Percentiles rank a stretch among this genome's conserved stretches.
These are phyloP conservation scores for Ceratocystis variospora DNA, from an alignment of 2,329 filamentous ascomycete genomes.

Conservation along the genomic window DNA sequence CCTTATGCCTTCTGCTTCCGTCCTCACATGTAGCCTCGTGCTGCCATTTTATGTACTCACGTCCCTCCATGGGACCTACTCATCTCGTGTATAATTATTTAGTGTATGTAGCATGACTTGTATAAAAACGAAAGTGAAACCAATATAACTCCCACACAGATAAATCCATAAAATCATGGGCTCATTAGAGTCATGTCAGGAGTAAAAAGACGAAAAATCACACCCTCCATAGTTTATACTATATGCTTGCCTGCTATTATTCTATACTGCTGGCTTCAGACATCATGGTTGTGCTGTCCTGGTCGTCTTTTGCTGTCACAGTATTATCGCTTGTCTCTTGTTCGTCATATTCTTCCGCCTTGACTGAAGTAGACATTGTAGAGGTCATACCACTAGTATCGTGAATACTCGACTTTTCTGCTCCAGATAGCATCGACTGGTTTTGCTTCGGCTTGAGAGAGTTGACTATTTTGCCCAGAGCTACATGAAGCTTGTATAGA, in stretches of 20 bases:
- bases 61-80: background rate
- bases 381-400: slow-evolving; percentile 10
- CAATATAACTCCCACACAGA: slow-evolving; percentile 4
- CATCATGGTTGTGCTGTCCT: slow-evolving; percentile 14
- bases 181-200: background rate
- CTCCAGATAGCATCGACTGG: slow-evolving; percentile 25
- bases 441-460: slow-evolving; percentile 36
- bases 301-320: slow-evolving; percentile 4
- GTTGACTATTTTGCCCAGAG: slow-evolving; percentile 54
- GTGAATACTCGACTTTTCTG: slow-evolving; percentile 5
- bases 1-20: no score
- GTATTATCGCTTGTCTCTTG: slow-evolving; percentile 14
- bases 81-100: background rate
- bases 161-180: slow-evolving; percentile 11
- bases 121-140: slow-evolving; percentile 7
- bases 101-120: background rate
- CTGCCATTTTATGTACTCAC: background rate
- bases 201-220: background rate
- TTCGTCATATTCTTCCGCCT: slow-evolving; percentile 14
- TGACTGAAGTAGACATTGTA: background rate
- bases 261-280: slow-evolving; percentile 15
- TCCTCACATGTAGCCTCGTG: background rate
- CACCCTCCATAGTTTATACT: background rate
- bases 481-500: slow-evolving; percentile 54
- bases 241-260: background rate